Evolutionary conservation across 176 grass and related monocot species (phyloP).

Genomic region (Eragrostis nindensis): DNA sequence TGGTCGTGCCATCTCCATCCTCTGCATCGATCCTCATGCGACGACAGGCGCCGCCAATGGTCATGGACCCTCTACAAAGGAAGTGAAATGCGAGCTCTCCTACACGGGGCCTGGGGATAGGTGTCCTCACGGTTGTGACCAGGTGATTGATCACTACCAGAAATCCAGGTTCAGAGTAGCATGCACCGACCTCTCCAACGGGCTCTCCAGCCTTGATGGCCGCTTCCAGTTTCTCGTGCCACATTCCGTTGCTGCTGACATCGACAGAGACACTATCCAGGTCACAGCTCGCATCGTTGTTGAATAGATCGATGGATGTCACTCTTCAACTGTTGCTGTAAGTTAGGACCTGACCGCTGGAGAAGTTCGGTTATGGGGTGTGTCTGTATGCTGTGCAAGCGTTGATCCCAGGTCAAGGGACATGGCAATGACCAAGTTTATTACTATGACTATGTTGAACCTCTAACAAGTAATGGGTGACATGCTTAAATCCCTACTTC

Average conservation of each 20-base stretch:
- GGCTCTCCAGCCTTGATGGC: background rate
- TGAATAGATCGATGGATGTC: background rate
- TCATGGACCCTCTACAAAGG: background rate
- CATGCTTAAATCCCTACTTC: no score
- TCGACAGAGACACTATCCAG: background rate
- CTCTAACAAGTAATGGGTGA: no score
- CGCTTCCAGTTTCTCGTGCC: background rate
- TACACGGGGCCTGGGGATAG: background rate
- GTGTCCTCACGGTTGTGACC: background rate
- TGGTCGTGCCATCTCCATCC: background rate
- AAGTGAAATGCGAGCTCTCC: background rate
- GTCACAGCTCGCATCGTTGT: background rate
- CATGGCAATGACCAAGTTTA: background rate
- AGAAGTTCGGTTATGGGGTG: background rate
- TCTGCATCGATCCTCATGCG: background rate
- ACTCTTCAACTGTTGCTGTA: background rate
- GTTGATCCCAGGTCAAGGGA: background rate
- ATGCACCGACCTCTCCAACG: conserved; percentile 16
- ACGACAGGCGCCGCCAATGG: background rate
- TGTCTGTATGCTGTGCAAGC: no score
- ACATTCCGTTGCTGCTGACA: background rate
- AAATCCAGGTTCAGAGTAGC: background rate
- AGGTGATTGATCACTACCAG: background rate
- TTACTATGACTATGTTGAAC: background rate
- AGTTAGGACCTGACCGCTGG: background rate